Evolutionary conservation across 148 eudicot species (phyloP), one percentile per base, ranked within the genome.

Genomic region (Spergularia marina): DNA sequence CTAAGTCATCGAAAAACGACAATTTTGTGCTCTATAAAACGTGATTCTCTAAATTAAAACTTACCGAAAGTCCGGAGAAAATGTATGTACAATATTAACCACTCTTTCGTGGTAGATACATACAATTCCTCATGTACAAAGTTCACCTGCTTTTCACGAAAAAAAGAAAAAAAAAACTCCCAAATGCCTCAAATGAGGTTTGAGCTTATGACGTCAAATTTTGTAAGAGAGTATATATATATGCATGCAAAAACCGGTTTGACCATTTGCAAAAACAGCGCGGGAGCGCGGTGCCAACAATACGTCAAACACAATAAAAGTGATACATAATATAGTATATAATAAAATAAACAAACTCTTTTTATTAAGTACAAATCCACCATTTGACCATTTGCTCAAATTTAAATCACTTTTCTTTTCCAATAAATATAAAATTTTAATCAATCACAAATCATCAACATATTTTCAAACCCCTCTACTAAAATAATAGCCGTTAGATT

Each of bases 231-330:
- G 36, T 30, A 30, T 30, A 30, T 11, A 2, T 30, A 30, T 30
- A 30, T 11, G 55, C 7, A 25, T 16, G 40, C 39, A 6, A 51
- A 40, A 47, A 59, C 1, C 1, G 68, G 76, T 44, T 73, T 73
- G 76, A 62, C 76, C 15, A 30, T 30, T 30, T 10, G 21, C 23
- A 74, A 63, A 23, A 64, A 52, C 36, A 16, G 51, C 70, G 23
- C 12, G 34, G 70, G 44, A 65, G 36, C 49, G 12, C 23, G 62
- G 62, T n/a, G 62, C 62, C 25, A 18, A 2, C 21, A 16, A 23
- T 16, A 74, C 53, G 77, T 64, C 77, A 74, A 64, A 76, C 49
- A 55, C 72, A 65, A 67, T 67, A 55, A 63, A 13, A 65, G 7
- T 25, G 34, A 16, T 23, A 25, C 8, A 23, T 23, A 23, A 23